Conservation (phyloP, 306 rosid genomes). For the Cucumis melo region DNA sequence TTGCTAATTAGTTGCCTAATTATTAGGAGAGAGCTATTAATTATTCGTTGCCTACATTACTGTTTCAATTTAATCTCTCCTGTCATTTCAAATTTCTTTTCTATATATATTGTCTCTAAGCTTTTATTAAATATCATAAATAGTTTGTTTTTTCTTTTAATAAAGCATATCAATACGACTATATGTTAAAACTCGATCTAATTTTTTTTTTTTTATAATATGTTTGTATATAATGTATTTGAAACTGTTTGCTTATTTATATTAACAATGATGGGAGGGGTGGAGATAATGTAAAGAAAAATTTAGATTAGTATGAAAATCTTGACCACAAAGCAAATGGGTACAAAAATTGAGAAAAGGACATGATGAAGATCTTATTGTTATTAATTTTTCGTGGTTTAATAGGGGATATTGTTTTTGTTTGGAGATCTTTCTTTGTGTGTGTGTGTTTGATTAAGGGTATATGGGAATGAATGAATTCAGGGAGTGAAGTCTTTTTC, state of each 20-base stretch:
- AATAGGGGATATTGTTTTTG: not conserved
- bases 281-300: not conserved
- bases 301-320: not conserved
- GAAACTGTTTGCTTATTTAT: too few relatives aligned
- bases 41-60: not conserved
- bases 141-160: too few relatives aligned
- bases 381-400: not conserved
- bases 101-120: too few relatives aligned
- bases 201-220: too few relatives aligned
- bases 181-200: too few relatives aligned
- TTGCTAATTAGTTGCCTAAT: conserved; percentile 1
- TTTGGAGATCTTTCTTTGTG: not conserved
- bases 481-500: conserved; percentile 1
- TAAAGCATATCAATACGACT: too few relatives aligned
- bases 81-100: too few relatives aligned
- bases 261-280: too few relatives aligned
- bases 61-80: not conserved
- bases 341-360: not conserved
- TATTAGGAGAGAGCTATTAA: not conserved
- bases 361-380: not conserved
- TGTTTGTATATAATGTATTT: too few relatives aligned
- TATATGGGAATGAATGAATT: not conserved
- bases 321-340: not conserved
- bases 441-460: not conserved
- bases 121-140: too few relatives aligned